A percentile compares a stretch with the other conserved stretches of the same genome.
phyloP scores from a whole-genome alignment of 768 basidiomycete genomes.

The Dictyophora rubrovolvata region DNA sequence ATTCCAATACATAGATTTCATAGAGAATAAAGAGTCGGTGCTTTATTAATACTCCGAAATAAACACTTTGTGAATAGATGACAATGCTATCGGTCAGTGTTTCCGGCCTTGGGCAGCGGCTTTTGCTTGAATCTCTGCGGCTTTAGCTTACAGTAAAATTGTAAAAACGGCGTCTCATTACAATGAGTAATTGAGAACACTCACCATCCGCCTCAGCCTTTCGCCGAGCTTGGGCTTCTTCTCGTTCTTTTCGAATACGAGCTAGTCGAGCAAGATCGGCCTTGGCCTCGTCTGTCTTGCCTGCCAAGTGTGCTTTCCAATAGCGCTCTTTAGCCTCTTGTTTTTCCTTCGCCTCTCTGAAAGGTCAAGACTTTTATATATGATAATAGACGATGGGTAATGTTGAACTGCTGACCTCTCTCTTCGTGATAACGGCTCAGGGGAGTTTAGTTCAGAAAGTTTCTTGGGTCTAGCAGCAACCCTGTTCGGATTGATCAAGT shows the following conservation, averaged over 20 bases:
- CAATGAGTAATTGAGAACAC: neutral
- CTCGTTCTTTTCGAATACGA: conserved; percentile 80
- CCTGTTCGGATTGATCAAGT: conserved; percentile 74
- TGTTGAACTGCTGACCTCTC: conserved; percentile 40
- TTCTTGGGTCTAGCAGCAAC: conserved; percentile 57
- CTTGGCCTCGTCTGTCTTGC: conserved; percentile 89
- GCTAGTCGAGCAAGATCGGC: conserved; percentile 77
- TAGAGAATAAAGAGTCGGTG: neutral
- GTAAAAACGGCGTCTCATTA: neutral
- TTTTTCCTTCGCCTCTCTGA: conserved; percentile 86
- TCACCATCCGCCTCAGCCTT: conserved; percentile 82
- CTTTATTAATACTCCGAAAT: conserved; percentile 3
- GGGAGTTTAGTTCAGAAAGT: conserved; percentile 61
- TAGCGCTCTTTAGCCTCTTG: conserved; percentile 80
- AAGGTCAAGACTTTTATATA: neutral
- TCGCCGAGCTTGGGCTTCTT: conserved; percentile 77
- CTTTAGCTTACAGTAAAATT: conserved; percentile 39
- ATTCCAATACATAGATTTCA: conserved; percentile 10
- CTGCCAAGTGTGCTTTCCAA: conserved; percentile 74
- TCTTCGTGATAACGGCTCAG: conserved; percentile 50
- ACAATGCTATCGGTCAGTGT: neutral
- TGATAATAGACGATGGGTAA: neutral
- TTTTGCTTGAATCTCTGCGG: conserved; percentile 54
- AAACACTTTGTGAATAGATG: neutral
- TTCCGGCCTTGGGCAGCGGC: conserved; percentile 24